Conservation (phyloP, 179 eudicot species). For the Pouteria campechiana region DNA sequence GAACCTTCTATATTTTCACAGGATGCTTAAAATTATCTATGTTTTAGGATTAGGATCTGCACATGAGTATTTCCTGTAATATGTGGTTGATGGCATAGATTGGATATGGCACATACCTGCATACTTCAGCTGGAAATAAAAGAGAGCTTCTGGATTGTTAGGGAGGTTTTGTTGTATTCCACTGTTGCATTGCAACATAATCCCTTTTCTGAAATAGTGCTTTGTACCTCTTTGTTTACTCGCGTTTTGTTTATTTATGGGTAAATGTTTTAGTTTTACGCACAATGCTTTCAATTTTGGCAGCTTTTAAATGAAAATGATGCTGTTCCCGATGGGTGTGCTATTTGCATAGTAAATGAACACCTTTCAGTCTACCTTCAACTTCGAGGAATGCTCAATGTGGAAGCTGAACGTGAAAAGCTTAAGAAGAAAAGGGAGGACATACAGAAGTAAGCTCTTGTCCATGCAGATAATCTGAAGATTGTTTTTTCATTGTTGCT, state of each 20-base stretch:
- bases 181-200: too few species aligned
- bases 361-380: slow-evolving; percentile 47
- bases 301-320: slow-evolving; percentile 52
- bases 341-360: slow-evolving; percentile 56
- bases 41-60: too few species aligned
- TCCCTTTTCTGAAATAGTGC: not conserved
- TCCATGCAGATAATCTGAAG: not conserved
- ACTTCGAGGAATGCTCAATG: slow-evolving; percentile 44
- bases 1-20: too few species aligned
- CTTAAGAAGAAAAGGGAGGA: slow-evolving; percentile 61
- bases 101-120: too few species aligned
- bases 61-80: too few species aligned
- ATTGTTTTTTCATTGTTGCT: not conserved
- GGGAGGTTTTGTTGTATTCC: too few species aligned
- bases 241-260: not conserved
- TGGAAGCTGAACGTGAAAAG: slow-evolving; percentile 65
- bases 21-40: too few species aligned
- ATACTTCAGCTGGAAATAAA: too few species aligned
- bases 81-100: too few species aligned
- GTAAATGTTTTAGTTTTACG: not conserved
- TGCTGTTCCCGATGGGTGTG: slow-evolving; percentile 54
- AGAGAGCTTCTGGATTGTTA: too few species aligned
- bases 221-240: not conserved
- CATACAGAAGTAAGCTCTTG: slow-evolving; percentile 40
- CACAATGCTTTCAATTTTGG: not conserved